Evolutionary conservation across 768 basidiomycete genomes (phyloP), one percentile per base, ranked within the genome.

Genomic region (Trametes cinnabarina): DNA sequence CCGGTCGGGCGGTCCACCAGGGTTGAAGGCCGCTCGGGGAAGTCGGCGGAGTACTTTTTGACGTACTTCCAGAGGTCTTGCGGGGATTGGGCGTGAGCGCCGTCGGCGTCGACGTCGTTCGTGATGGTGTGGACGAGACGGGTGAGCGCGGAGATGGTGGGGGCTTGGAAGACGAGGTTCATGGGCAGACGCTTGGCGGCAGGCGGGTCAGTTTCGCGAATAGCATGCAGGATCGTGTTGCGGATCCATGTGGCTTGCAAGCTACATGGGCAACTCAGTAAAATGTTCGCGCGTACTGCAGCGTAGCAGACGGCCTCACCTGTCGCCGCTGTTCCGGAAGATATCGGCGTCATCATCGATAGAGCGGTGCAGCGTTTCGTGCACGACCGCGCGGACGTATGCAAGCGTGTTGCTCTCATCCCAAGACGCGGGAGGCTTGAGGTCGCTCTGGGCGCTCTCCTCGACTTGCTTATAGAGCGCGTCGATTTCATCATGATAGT

Each of bases 81-180:
- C 23, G 23, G 64, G 62, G 46, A 66, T 66, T 7, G 51, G 17
- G 30, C n/a, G n/a, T n/a, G n/a, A n/a, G 30, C 3, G 25, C 9
- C 3, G 37, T 32, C 19, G 19, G 47, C 9, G 37, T 46, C 37
- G 26, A n/a, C 15, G 30, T 28, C 37, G 26, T 39, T 42, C 15
- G 19, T 17, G 34, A 6, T 32, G 12, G 30, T 12, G 12, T 32
- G 30, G 12, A 32, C 30, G 30, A 23, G 10, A 68, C 70, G 20
- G 17, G 51, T 51, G 55, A 30, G 67, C 4, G 68, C 54, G 41
- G 66, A 63, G 26, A 80, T 71, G 2, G 76, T 74, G 2, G 80
- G 79, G 17, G 76, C 66, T 19, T 69, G 64, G 41, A 71, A 74
- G 6, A 82, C 71, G 55, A 76, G 49, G 47, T 68, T 65, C 15